These are phyloP conservation scores for Rosa hybrid DNA, from an alignment of 331 rosid genomes.

Conservation along the genomic window DNA sequence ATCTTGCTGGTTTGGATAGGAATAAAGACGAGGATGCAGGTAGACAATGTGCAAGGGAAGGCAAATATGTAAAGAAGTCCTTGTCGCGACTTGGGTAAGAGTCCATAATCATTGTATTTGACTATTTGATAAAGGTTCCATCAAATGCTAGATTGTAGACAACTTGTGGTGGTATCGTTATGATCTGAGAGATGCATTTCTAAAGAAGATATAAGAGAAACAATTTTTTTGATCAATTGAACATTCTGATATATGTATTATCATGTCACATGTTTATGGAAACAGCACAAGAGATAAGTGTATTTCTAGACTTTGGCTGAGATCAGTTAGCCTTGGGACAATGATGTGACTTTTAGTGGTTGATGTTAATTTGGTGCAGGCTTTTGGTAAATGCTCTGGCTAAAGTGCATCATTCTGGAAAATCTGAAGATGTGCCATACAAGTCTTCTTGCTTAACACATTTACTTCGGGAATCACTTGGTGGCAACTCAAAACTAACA, in stretches of 20 bases:
- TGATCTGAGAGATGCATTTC: not conserved
- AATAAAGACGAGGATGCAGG: slow-evolving; percentile 61
- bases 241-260: too few relatives aligned
- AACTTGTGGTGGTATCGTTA: not conserved
- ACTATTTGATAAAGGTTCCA: not conserved
- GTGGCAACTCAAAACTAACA: slow-evolving; percentile 91
- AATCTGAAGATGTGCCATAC: slow-evolving; percentile 47
- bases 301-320: not conserved
- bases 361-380: slow-evolving; percentile 52
- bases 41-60: slow-evolving; percentile 62
- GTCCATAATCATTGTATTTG: slow-evolving; percentile 5
- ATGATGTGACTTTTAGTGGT: not conserved
- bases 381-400: slow-evolving; percentile 67
- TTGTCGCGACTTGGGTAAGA: slow-evolving; percentile 90
- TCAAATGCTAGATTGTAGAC: not conserved
- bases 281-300: too few relatives aligned
- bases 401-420: slow-evolving; percentile 46
- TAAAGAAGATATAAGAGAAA: not conserved
- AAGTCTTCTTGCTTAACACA: slow-evolving; percentile 72
- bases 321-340: not conserved
- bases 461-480: slow-evolving; percentile 73
- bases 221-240: not conserved
- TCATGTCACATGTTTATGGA: not conserved
- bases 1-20: slow-evolving; percentile 88
- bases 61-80: slow-evolving; percentile 74